These are phyloP conservation scores for Talaromyces sp. DNA, from an alignment of 2,329 filamentous ascomycete species.

Conservation along the genomic window DNA sequence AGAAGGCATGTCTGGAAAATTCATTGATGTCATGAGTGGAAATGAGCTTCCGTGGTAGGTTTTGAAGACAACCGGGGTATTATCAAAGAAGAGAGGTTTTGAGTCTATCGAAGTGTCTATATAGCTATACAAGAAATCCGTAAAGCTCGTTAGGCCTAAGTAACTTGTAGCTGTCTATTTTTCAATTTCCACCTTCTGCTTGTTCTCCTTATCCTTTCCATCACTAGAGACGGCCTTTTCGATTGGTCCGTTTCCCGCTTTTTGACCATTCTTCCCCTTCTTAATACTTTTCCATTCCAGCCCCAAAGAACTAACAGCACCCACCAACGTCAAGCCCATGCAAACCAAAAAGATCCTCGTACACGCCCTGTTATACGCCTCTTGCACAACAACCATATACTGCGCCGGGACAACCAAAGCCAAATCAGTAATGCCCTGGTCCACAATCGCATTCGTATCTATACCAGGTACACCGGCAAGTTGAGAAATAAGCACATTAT, in stretches of 20 bases:
- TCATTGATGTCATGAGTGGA: conserved; percentile 12
- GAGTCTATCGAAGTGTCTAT: neutral
- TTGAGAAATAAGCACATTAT: conserved; percentile 20
- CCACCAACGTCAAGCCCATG: conserved; percentile 6
- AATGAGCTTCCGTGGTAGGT: conserved; percentile 14
- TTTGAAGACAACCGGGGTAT: too few relatives aligned
- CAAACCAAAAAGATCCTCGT: conserved; percentile 4
- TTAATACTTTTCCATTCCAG: conserved; percentile 18
- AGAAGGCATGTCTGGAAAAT: conserved; percentile 12
- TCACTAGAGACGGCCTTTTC: neutral
- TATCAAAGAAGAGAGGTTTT: neutral
- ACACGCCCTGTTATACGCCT: conserved; percentile 13
- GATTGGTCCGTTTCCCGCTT: neutral
- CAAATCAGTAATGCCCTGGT: conserved; percentile 7
- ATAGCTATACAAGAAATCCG: neutral
- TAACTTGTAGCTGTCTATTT: neutral
- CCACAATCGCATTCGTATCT: conserved; percentile 1
- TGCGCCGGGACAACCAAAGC: neutral
- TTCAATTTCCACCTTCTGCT: neutral
- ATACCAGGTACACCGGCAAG: conserved; percentile 30
- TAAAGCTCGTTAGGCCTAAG: neutral
- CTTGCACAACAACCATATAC: conserved; percentile 4
- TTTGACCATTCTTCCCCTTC: conserved; percentile 16
- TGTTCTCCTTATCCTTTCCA: neutral
- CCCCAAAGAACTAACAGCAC: conserved; percentile 5